These are phyloP conservation scores for Carex littledalei DNA, from an alignment of 176 grass and related monocot species.

Conservation along the genomic window DNA sequence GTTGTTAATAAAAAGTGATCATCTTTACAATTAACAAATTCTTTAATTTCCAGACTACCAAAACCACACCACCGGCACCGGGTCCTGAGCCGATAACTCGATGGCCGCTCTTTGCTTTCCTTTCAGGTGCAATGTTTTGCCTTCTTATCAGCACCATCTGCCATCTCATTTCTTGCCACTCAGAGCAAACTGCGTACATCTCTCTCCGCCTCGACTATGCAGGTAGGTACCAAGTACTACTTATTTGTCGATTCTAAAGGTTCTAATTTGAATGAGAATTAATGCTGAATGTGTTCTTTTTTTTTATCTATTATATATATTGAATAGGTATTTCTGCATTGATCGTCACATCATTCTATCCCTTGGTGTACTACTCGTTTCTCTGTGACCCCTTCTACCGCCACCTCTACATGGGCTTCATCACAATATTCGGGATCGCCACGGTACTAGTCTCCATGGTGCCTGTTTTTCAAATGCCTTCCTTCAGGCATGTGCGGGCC, in stretches of 20 bases:
- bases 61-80: not conserved
- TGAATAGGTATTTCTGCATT: conserved; percentile 53
- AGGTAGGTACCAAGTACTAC: not conserved
- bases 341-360: conserved; percentile 88
- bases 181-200: conserved; percentile 48
- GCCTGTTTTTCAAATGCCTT: conserved; percentile 56
- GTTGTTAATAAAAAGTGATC: not conserved
- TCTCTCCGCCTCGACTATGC: conserved; percentile 82
- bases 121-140: conserved; percentile 73
- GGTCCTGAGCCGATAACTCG: conserved; percentile 42
- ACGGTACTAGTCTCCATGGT: conserved; percentile 36
- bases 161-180: conserved; percentile 82
- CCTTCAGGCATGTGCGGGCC: conserved; percentile 49
- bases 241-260: not conserved
- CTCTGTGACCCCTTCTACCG: conserved; percentile 36
- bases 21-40: not conserved
- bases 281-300: not conserved
- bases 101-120: conserved; percentile 75
- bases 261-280: not conserved
- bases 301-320: not conserved
- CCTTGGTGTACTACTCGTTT: conserved; percentile 81
- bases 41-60: not conserved
- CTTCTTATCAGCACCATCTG: conserved; percentile 71
- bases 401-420: conserved; percentile 52
- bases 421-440: conserved; percentile 42